Percentiles rank a stretch among this genome's conserved stretches.
These are phyloP conservation scores for Solanum hybrid DNA, from an alignment of 305 asterid species.

Conservation along the genomic window DNA sequence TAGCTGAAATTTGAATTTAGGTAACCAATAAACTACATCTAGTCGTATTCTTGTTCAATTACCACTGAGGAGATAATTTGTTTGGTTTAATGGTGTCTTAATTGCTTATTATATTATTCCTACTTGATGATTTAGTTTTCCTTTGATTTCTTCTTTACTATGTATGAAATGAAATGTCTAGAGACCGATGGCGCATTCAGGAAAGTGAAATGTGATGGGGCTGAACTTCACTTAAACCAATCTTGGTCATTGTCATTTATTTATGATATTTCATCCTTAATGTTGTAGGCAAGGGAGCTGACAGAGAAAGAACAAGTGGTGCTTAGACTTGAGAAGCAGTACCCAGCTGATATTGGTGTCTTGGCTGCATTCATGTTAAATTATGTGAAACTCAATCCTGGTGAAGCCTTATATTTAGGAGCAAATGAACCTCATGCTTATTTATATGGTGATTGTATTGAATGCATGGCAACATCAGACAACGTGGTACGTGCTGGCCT, in stretches of 20 bases:
- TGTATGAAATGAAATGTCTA: not conserved
- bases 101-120: not conserved
- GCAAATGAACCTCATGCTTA: conserved; percentile 97
- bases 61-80: not conserved
- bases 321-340: conserved; percentile 67
- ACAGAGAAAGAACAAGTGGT: conserved; percentile 71
- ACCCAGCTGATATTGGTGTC: conserved; percentile 76
- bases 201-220: not conserved
- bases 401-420: conserved; percentile 80
- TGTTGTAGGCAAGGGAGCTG: conserved; percentile 43
- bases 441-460: conserved; percentile 75
- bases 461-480: conserved; percentile 97
- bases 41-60: not conserved
- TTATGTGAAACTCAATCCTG: conserved; percentile 64
- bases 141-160: not conserved
- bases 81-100: not conserved
- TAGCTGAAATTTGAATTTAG: not conserved
- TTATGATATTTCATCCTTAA: not conserved
- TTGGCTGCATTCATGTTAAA: conserved; percentile 70
- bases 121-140: not conserved
- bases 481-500: conserved; percentile 95
- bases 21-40: not conserved
- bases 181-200: not conserved
- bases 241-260: not conserved
- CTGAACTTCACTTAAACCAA: not conserved